These are phyloP conservation scores for Ogataea pini DNA, from an alignment of 805 yeast species.

Conservation along the genomic window DNA sequence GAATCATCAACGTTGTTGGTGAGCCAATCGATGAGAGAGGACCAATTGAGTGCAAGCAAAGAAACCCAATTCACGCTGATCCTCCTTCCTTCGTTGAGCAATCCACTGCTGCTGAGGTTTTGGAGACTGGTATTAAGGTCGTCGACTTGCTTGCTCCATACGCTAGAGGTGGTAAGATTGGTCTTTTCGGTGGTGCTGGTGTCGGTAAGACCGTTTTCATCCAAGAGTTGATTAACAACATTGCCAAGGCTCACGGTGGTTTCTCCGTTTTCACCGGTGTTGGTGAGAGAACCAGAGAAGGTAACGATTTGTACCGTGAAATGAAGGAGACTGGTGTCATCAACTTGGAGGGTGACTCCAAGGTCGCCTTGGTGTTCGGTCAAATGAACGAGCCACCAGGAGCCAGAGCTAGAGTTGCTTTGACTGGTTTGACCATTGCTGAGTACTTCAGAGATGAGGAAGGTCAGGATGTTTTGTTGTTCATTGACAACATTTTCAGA, in stretches of 20 bases:
- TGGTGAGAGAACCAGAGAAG: slow-evolving; percentile 99
- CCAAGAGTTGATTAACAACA: slow-evolving; percentile 99
- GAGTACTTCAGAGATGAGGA: slow-evolving; percentile 99
- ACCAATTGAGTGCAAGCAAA: slow-evolving; percentile 88
- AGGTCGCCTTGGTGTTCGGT: slow-evolving; percentile 99
- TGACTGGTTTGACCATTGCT: slow-evolving; percentile 99
- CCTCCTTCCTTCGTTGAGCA: slow-evolving; percentile 96
- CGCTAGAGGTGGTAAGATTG: slow-evolving; percentile 99
- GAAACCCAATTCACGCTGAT: slow-evolving; percentile 98
- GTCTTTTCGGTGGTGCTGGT: slow-evolving; percentile 99
- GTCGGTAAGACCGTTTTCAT: slow-evolving; percentile 99
- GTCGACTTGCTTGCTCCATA: slow-evolving; percentile 98
- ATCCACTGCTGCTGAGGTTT: slow-evolving; percentile 96
- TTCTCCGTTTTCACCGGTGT: slow-evolving; percentile 99
- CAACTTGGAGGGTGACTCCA: slow-evolving; percentile 98
- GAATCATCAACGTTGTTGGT: slow-evolving; percentile 97
- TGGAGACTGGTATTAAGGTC: slow-evolving; percentile 99
- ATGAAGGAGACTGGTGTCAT: slow-evolving; percentile 99
- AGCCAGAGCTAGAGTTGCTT: slow-evolving; percentile 99
- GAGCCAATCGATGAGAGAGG: slow-evolving; percentile 99
- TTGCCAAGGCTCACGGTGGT: slow-evolving; percentile 99
- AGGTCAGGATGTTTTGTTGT: slow-evolving; percentile 99
- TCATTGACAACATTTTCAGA: slow-evolving; percentile 99
- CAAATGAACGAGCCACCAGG: slow-evolving; percentile 99
- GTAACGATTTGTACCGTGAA: slow-evolving; percentile 99